Evolutionary conservation across 225 moss, liverwort and hornwort genomes (phyloP).

Genomic region (Physcomitrium patens): DNA sequence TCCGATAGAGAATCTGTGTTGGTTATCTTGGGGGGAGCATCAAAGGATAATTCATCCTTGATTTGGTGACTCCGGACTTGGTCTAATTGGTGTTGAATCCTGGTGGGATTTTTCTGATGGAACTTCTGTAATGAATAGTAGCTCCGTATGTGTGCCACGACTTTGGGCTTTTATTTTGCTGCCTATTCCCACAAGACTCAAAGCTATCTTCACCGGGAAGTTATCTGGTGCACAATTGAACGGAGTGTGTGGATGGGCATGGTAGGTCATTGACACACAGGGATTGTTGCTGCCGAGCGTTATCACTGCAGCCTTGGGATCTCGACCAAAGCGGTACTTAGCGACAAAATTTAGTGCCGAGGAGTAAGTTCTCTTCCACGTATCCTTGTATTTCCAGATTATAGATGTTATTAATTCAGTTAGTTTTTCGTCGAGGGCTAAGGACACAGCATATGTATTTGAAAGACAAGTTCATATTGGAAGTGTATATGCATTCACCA

Average conservation of each 20-base stretch:
- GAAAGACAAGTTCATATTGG: too few relatives aligned
- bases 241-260: constrained; percentile 10
- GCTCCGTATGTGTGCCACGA: background rate
- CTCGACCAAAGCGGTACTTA: constrained; percentile 77
- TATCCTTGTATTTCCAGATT: background rate
- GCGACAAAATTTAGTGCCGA: constrained; percentile 71
- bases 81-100: background rate
- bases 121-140: background rate
- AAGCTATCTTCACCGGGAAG: background rate
- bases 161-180: background rate
- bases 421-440: background rate
- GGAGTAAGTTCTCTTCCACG: constrained; percentile 41
- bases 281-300: constrained; percentile 78
- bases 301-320: constrained; percentile 80
- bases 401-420: background rate
- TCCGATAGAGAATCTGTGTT: too few relatives aligned
- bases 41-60: background rate
- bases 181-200: background rate
- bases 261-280: constrained; percentile 74
- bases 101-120: background rate
- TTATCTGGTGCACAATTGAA: background rate
- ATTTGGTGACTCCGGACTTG: too few relatives aligned
- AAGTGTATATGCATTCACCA: too few relatives aligned
- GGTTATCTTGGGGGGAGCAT: too few relatives aligned
- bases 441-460: too few relatives aligned